These are phyloP conservation scores for Skeletonema marinoi DNA, from an alignment of 108 stramenopile species.

Conservation along the genomic window DNA sequence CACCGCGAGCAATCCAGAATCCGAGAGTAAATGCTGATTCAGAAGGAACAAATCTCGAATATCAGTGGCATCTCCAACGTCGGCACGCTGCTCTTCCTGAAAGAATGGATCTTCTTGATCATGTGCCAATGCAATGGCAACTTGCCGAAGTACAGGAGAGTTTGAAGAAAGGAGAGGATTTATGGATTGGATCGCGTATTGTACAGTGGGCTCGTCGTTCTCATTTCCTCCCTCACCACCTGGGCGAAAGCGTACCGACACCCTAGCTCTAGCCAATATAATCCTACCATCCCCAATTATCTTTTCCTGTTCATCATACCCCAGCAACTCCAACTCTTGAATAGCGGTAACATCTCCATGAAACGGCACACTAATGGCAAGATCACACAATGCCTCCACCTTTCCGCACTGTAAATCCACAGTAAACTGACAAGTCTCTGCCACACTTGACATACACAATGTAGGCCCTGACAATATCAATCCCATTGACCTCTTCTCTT, in stretches of 20 bases:
- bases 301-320: background rate
- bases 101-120: conserved; percentile 42
- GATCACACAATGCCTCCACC: conserved; percentile 35
- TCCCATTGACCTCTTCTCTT: conserved; percentile 20
- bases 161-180: conserved; percentile 8
- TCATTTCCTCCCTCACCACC: conserved; percentile 22
- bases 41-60: conserved; percentile 49
- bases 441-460: conserved; percentile 39
- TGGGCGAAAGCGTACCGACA: conserved; percentile 41
- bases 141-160: conserved; percentile 14
- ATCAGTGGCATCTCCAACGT: conserved; percentile 15
- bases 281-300: conserved; percentile 19
- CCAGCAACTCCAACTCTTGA: background rate
- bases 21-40: conserved; percentile 42
- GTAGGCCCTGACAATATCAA: conserved; percentile 38
- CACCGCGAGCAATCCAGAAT: conserved; percentile 43
- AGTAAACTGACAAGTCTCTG: conserved; percentile 31
- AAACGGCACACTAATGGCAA: conserved; percentile 39
- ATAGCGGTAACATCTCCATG: conserved; percentile 6
- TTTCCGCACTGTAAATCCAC: conserved; percentile 27
- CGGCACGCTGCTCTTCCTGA: conserved; percentile 5
- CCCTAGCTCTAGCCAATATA: conserved; percentile 26
- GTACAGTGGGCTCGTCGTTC: conserved; percentile 40
- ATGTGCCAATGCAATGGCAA: conserved; percentile 32
- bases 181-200: conserved; percentile 37